A percentile compares a stretch with the other conserved stretches of the same genome.
Evolutionary conservation across 2,329 filamentous ascomycete genomes (phyloP).

Genomic region (Cladophialophora bantiana): DNA sequence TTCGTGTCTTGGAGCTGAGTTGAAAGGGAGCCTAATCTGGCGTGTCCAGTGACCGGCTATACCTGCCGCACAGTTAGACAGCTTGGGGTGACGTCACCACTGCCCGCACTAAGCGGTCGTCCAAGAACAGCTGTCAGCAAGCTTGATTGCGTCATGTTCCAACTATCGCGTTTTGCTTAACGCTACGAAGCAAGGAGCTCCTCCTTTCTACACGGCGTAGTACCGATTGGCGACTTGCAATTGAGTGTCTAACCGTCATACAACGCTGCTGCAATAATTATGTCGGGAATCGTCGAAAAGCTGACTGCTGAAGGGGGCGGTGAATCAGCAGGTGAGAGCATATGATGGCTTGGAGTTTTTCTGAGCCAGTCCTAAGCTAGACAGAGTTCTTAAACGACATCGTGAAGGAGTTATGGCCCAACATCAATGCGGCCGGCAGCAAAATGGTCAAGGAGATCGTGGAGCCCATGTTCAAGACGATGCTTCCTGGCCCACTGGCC

Average conservation of each 20-base stretch:
- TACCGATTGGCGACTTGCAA: not conserved
- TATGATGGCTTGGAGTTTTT: conserved; percentile 26
- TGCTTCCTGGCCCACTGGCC: conserved; percentile 34
- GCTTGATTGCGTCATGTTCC: conserved; percentile 12
- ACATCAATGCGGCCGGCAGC: conserved; percentile 35
- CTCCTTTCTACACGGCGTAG: conserved; percentile 3
- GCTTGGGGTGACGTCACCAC: conserved; percentile 5
- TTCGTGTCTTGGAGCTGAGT: too few species aligned
- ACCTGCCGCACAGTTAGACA: too few species aligned
- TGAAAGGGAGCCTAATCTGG: too few species aligned
- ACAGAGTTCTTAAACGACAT: conserved; percentile 37
- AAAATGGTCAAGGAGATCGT: conserved; percentile 38
- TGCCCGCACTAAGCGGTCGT: not conserved
- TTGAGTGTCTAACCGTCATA: conserved; percentile 14
- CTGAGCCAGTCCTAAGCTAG: conserved; percentile 20
- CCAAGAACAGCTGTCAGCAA: conserved; percentile 1
- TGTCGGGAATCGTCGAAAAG: conserved; percentile 33
- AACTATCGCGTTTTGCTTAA: conserved; percentile 11
- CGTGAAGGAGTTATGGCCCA: conserved; percentile 35
- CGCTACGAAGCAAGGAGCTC: not conserved
- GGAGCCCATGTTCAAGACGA: conserved; percentile 38
- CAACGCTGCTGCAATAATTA: conserved; percentile 22
- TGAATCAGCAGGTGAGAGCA: conserved; percentile 33
- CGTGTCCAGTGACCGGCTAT: too few species aligned
- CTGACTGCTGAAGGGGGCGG: conserved; percentile 34